Conservation (phyloP, 108 stramenopile species). For the Nitzschia inconspicua region DNA sequence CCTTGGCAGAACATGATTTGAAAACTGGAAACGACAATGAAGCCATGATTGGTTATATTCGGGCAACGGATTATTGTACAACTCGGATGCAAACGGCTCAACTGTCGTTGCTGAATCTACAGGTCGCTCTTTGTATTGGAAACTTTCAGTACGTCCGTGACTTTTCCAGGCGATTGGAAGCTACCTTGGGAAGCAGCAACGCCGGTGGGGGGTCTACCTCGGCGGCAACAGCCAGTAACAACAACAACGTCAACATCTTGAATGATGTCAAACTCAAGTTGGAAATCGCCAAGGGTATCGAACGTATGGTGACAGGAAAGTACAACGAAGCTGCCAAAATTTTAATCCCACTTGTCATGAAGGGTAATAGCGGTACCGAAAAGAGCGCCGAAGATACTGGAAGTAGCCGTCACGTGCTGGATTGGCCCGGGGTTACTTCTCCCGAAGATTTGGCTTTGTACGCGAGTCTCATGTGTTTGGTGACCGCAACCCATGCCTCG, state of each 20-base stretch:
- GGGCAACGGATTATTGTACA: conserved; percentile 64
- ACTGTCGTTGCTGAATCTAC: conserved; percentile 48
- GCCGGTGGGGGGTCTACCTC: background rate
- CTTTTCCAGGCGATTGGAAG: conserved; percentile 12
- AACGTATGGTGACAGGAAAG: conserved; percentile 28
- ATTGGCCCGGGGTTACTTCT: conserved; percentile 25
- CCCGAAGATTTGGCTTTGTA: conserved; percentile 77
- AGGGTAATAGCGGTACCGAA: background rate
- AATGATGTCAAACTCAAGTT: conserved; percentile 19
- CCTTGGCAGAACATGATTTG: conserved; percentile 34
- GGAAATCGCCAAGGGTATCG: conserved; percentile 30
- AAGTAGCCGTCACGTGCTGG: background rate
- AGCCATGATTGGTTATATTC: conserved; percentile 34
- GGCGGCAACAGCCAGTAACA: background rate
- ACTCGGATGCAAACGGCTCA: conserved; percentile 51
- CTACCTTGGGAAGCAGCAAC: conserved; percentile 11
- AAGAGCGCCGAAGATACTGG: background rate
- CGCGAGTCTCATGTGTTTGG: conserved; percentile 59
- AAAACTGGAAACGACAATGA: conserved; percentile 28
- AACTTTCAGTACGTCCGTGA: conserved; percentile 23
- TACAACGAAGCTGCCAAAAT: conserved; percentile 16
- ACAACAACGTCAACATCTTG: background rate
- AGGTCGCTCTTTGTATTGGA: conserved; percentile 47
- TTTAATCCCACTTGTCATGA: conserved; percentile 12
- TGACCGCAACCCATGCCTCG: conserved; percentile 35